Evolutionary conservation across 2,329 filamentous ascomycete species (phyloP).

Genomic region (Pseudogymnoascus sp.): DNA sequence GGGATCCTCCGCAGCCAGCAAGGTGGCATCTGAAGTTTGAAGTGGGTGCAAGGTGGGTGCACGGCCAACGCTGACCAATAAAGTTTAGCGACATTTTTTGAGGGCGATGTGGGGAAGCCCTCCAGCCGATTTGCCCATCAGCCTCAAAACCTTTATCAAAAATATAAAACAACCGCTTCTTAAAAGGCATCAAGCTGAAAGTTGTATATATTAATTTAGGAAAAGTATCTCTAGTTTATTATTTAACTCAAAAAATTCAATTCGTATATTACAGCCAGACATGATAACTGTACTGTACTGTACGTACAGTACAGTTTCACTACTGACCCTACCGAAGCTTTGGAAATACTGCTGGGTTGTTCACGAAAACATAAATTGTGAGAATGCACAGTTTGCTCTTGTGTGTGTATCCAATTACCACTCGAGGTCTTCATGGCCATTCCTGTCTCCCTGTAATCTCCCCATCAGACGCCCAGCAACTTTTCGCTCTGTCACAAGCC

Average conservation of each 20-base stretch:
- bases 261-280: neutral
- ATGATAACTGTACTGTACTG: neutral
- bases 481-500: conserved; percentile 32
- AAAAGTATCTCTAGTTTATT: neutral
- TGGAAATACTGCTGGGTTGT: neutral
- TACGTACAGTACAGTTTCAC: no score
- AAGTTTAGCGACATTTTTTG: conserved; percentile 1
- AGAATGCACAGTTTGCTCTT: neutral
- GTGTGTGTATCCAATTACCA: conserved; percentile 19
- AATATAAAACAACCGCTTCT: neutral
- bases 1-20: conserved; percentile 3
- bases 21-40: conserved; percentile 8
- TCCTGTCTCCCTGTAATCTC: conserved; percentile 30
- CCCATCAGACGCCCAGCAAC: conserved; percentile 36
- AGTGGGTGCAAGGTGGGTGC: neutral
- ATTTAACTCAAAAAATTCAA: neutral
- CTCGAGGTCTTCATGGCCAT: conserved; percentile 22
- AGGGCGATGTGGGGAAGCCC: neutral
- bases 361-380: neutral
- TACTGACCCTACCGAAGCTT: neutral
- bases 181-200: neutral
- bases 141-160: neutral
- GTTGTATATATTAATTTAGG: neutral
- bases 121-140: neutral
- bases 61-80: conserved; percentile 1